Percentiles rank a stretch among this genome's conserved stretches.
Conservation (phyloP, 73 alveolate species). For the Paramecium biaurelia region DNA sequence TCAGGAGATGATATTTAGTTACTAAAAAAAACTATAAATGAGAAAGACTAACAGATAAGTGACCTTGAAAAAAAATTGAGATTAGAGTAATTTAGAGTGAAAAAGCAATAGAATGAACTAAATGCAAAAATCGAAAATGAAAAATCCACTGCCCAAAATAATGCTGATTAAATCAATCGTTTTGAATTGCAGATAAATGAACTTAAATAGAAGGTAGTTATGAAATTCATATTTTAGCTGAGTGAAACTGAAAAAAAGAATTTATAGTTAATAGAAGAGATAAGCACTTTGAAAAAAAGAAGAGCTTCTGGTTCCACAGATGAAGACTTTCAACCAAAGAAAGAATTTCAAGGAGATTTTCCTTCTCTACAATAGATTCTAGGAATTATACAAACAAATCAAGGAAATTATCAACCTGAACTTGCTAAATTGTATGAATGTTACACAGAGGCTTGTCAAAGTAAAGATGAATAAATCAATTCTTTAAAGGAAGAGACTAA, state of each 20-base stretch:
- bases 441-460: background rate
- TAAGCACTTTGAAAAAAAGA: background rate
- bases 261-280: background rate
- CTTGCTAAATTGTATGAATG: background rate
- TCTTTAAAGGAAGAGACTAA: background rate
- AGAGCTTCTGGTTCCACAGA: background rate
- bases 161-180: background rate
- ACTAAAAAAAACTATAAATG: background rate
- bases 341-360: background rate
- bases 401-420: background rate
- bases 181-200: background rate
- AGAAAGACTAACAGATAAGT: background rate
- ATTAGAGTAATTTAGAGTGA: background rate
- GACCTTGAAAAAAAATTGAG: slow-evolving; percentile 17
- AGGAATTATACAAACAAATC: background rate
- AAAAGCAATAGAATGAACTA: background rate
- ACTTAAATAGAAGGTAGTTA: background rate
- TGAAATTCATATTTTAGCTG: background rate
- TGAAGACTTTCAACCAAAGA: slow-evolving; percentile 23
- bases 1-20: background rate
- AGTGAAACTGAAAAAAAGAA: background rate
- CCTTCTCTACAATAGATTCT: background rate
- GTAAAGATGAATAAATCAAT: background rate
- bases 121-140: background rate
- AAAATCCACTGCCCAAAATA: background rate